phyloP scores from a whole-genome alignment of 345 rosid genomes.

The Populus pruinosa region DNA sequence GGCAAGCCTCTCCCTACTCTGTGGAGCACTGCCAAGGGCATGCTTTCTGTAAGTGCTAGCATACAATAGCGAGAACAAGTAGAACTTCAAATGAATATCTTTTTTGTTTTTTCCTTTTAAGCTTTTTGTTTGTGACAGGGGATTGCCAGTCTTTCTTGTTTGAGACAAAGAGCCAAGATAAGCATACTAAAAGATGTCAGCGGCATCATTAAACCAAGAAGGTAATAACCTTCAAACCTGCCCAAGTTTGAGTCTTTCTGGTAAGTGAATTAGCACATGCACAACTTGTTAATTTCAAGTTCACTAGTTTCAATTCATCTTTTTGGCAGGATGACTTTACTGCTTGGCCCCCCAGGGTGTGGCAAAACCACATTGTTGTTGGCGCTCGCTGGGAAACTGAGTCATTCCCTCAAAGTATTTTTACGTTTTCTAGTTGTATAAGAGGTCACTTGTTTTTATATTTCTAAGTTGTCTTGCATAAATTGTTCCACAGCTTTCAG shows the following conservation, averaged over 20 bases:
- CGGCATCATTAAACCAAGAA: conserved; percentile 62
- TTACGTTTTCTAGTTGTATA: neutral
- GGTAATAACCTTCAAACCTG: conserved; percentile 31
- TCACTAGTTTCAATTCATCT: neutral
- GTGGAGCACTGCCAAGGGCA: conserved; percentile 51
- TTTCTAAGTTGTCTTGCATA: neutral
- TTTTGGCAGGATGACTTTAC: conserved; percentile 51
- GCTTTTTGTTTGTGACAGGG: conserved; percentile 28
- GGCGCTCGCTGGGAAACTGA: conserved; percentile 64
- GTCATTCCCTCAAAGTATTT: conserved; percentile 46
- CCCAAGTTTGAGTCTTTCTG: no score
- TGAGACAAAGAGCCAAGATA: conserved; percentile 43
- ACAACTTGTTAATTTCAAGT: no score
- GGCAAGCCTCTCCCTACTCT: conserved; percentile 78
- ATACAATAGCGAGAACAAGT: neutral
- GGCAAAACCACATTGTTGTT: conserved; percentile 63
- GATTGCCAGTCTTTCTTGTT: conserved; percentile 36
- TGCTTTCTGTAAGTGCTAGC: conserved; percentile 44
- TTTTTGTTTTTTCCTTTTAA: neutral
- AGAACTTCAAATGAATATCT: neutral
- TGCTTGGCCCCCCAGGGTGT: conserved; percentile 86
- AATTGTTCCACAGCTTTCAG: conserved; percentile 19
- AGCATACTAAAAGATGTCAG: conserved; percentile 46
- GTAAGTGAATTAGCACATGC: no score
- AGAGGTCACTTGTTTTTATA: neutral